phyloP scores from a whole-genome alignment of 2,329 filamentous ascomycete species.

The Juglanconis sp. region DNA sequence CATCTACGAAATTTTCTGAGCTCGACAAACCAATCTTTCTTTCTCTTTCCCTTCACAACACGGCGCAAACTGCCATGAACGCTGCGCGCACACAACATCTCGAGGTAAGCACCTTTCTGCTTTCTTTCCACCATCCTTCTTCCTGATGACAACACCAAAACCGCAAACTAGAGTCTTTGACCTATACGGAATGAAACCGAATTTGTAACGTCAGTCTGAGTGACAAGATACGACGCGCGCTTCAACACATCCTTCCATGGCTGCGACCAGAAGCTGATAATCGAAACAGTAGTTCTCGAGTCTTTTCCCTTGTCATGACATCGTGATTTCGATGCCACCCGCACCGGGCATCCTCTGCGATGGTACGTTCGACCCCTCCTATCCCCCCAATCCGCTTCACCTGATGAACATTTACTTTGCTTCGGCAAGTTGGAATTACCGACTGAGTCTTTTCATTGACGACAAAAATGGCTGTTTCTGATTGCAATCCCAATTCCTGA shows the following conservation, averaged over 20 bases:
- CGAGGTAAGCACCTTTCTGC: slow-evolving; percentile 15
- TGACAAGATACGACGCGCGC: slow-evolving; percentile 21
- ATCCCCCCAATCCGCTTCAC: slow-evolving; percentile 17
- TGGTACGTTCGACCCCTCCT: slow-evolving; percentile 21
- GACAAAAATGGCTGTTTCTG: slow-evolving; percentile 88
- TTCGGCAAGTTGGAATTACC: slow-evolving; percentile 90
- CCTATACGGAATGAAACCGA: slow-evolving; percentile 75
- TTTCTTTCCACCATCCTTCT: slow-evolving; percentile 25
- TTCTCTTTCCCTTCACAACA: slow-evolving; percentile 7
- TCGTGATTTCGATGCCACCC: neutral
- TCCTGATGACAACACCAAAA: slow-evolving; percentile 78
- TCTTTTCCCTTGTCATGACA: neutral
- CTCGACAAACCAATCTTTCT: neutral
- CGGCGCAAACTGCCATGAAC: slow-evolving; percentile 17
- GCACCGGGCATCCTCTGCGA: slow-evolving; percentile 7
- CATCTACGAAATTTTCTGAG: slow-evolving; percentile 6
- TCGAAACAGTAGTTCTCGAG: slow-evolving; percentile 12
- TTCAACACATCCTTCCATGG: slow-evolving; percentile 10
- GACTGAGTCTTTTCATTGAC: slow-evolving; percentile 72
- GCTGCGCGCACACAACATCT: slow-evolving; percentile 6
- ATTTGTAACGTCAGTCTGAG: slow-evolving; percentile 90
- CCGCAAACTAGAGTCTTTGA: slow-evolving; percentile 99
- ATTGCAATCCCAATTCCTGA: slow-evolving; percentile 35
- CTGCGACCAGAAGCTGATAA: slow-evolving; percentile 9
- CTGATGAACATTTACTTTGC: slow-evolving; percentile 69